These are phyloP conservation scores for Fraxinus floribunda DNA, from an alignment of 305 asterid genomes.

Conservation along the genomic window DNA sequence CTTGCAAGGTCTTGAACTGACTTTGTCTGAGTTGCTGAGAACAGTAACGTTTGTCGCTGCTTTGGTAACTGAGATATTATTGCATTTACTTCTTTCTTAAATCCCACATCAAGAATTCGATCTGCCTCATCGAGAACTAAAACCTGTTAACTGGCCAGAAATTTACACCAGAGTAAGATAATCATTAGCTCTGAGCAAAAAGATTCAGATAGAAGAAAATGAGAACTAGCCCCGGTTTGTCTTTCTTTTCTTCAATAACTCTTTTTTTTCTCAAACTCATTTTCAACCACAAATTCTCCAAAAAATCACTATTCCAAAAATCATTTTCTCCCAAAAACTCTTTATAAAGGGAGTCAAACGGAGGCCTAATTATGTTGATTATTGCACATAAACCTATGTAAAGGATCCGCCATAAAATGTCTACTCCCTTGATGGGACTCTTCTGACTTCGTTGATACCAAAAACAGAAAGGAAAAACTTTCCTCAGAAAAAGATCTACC, in stretches of 20 bases:
- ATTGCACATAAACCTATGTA: neutral
- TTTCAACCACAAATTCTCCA: neutral
- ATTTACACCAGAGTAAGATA: constrained; percentile 32
- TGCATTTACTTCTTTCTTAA: constrained; percentile 79
- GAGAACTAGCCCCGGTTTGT: neutral
- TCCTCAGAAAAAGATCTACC: neutral
- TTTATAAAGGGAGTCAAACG: neutral
- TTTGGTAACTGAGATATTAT: constrained; percentile 93
- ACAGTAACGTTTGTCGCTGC: constrained; percentile 73
- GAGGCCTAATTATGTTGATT: neutral
- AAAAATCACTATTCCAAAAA: neutral
- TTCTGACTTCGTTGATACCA: neutral
- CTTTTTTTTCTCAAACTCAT: neutral
- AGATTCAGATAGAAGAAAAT: constrained; percentile 1
- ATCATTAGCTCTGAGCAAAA: neutral
- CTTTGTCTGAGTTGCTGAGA: constrained; percentile 98
- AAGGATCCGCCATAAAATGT: neutral
- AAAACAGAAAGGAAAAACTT: neutral
- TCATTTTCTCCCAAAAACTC: neutral
- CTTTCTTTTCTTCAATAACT: neutral
- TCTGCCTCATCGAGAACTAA: constrained; percentile 98
- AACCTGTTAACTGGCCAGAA: constrained; percentile 67
- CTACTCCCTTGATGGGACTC: neutral
- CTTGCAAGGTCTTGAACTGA: constrained; percentile 95
- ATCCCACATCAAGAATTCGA: constrained; percentile 87